Evolutionary conservation across 2,329 filamentous ascomycete genomes (phyloP), one percentile per base, ranked within the genome.

Genomic region (Cytospora schulzeri): DNA sequence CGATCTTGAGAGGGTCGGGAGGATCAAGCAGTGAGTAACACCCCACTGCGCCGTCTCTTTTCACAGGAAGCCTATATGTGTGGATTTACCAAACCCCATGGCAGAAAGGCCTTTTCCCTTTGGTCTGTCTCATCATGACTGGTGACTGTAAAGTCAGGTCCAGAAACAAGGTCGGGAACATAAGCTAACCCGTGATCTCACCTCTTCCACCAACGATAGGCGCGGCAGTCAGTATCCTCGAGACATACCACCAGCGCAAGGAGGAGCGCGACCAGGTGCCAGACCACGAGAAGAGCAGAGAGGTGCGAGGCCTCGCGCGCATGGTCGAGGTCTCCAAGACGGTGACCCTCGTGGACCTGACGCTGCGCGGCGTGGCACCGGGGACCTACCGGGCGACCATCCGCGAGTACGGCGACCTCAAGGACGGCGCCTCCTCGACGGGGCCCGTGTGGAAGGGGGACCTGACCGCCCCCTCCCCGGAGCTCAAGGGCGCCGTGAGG

Each of bases 191-290:
- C 50, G 53, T 41, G 24, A 12, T 14, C 22, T 51, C 54, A 63
- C 53, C 26, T 38, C 59, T 59, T 31, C 28, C 24, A 53, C 63
- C 53, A 60, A 55, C 41, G 57, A 33, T 69, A 87, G 90, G 87
- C 74, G 91, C 93, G 33, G 92, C 94, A 53, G 95, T 99, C 52
- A 97, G 93, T 78, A 98, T 99, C 73, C 87, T 99, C 66, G 95
- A 99, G 81, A 96, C 92, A 63, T 88, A 84, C 70, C 73, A 80
- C 71, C 88, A 92, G 73, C 84, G 88, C 45, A 76, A 67, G 70
- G 67, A 72, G 71, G 60, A 70, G 67, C 56, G 69, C 26, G 68
- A 69, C 63, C 57, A 53, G 50, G 65, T 71, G 57, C 68, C 69
- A 57, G 73, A 72, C 62, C 72, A 70, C 64, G 71, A 70, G 60